Evolutionary conservation across 1,139 yeast genomes (phyloP).

Genomic region (Dujonia santamariae): DNA sequence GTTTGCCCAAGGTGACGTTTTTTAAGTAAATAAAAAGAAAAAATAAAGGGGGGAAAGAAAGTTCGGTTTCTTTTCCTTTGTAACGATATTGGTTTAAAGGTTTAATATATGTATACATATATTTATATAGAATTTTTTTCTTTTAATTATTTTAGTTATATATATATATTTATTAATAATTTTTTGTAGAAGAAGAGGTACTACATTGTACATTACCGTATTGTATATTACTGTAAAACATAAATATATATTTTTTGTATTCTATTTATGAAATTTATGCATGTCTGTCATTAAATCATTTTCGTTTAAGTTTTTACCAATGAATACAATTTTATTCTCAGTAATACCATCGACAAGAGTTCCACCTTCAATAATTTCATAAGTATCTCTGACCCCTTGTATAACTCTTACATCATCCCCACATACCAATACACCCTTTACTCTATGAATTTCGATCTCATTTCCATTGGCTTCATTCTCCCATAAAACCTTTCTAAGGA

Average conservation of each 20-base stretch:
- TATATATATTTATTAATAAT: no score
- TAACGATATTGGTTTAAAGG: no score
- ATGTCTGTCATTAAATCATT: constrained; percentile 28
- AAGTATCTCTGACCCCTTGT: constrained; percentile 94
- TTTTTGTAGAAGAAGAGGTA: no score
- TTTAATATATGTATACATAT: no score
- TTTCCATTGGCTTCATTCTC: constrained; percentile 44
- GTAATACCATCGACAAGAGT: constrained; percentile 32
- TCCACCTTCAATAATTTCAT: constrained; percentile 66
- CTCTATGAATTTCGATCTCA: constrained; percentile 68
- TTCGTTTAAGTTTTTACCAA: constrained; percentile 63
- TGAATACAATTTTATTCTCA: constrained; percentile 65
- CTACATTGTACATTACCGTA: no score
- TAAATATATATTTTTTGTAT: no score
- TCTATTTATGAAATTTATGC: constrained; percentile 11
- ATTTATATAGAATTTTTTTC: no score
- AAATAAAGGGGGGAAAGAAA: no score
- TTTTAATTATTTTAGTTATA: no score
- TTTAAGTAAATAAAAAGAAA: no score
- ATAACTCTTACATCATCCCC: constrained; percentile 52
- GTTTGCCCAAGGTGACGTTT: constrained; percentile 95
- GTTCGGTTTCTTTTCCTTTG: no score
- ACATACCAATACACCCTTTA: constrained; percentile 68
- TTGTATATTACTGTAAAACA: no score
- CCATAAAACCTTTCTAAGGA: constrained; percentile 71